phyloP scores from a whole-genome alignment of 2,329 filamentous ascomycete genomes.

The Dryadomyces quercivorus region DNA sequence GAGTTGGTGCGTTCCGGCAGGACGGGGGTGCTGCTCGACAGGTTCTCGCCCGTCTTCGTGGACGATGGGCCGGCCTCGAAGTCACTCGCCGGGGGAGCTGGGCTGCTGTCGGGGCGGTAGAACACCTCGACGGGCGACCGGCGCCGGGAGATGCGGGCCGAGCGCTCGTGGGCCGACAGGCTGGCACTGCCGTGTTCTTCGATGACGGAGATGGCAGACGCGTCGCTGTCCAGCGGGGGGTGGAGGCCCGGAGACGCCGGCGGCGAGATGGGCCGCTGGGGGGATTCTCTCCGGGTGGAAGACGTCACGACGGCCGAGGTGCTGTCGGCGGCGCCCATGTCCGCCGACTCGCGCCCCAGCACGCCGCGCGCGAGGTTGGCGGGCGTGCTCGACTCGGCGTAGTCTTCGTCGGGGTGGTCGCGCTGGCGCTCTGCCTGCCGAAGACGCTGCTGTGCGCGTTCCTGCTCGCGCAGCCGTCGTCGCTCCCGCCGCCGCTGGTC shows the following conservation, averaged over 20 bases:
- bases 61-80: neutral
- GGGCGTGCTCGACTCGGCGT: neutral
- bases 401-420: slow-evolving; percentile 15
- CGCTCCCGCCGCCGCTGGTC: slow-evolving; percentile 71
- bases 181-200: neutral
- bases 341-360: slow-evolving; percentile 43
- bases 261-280: neutral
- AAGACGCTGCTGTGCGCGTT: slow-evolving; percentile 52
- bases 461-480: slow-evolving; percentile 55
- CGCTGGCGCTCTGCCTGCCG: slow-evolving; percentile 55
- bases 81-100: slow-evolving; percentile 7
- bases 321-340: slow-evolving; percentile 41
- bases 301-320: slow-evolving; percentile 44
- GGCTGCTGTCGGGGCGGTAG: slow-evolving; percentile 37
- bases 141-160: slow-evolving; percentile 1
- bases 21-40: neutral
- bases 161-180: neutral
- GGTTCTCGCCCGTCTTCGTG: neutral
- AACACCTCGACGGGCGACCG: slow-evolving; percentile 21
- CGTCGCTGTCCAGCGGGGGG: neutral
- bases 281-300: slow-evolving; percentile 32
- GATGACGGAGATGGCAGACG: neutral
- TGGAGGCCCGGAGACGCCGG: neutral
- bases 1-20: slow-evolving; percentile 5
- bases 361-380: slow-evolving; percentile 47